Evolutionary conservation across 805 yeast species (phyloP), one percentile per base, ranked within the genome.

Genomic region (Blastobotrys mokoenaii): DNA sequence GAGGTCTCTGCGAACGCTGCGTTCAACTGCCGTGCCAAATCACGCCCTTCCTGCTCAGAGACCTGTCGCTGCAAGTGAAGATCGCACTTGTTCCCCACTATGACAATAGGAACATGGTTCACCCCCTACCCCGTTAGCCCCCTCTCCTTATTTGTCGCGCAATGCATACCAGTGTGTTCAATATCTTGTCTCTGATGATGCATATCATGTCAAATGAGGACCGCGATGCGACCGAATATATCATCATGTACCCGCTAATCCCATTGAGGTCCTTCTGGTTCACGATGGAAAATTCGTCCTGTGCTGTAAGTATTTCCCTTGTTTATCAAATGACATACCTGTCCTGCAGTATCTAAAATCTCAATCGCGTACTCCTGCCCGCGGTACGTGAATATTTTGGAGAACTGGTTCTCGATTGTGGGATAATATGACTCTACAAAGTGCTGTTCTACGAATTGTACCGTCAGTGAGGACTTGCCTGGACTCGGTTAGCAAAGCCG

Each of bases 291-390:
- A 81, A 84, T 67, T 87, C 95, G 63, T 87, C 96, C 67, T 22
- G 8, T n/a, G n/a, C n/a, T n/a, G n/a, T n/a, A n/a, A n/a, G n/a
- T n/a, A n/a, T n/a, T n/a, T n/a, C n/a, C n/a, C n/a, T n/a, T n/a
- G n/a, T n/a, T n/a, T n/a, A n/a, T n/a, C n/a, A n/a, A n/a, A n/a
- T n/a, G n/a, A n/a, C 27, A 22, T 22, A 22, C 27, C 27, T 86
- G 94, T 6, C 96, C 96, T 0, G 96, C 95, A 0, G 96, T 88
- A 59, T 88, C 97, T 49, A 87, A 68, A 44, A 88, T 84, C 61
- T 87, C 96, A 20, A 89, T 77, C 44, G 80, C 80, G 60, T 83
- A 88, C 44, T 82, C 84, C 54, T 79, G 82, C 50, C 82, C 83
- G 49, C 82, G 76, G 62, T 82, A 77, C 47, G 71, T 72, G 58